Percentiles rank a stretch among this genome's conserved stretches.
phyloP scores from a whole-genome alignment of 331 rosid genomes.

The Quercus tomentella region DNA sequence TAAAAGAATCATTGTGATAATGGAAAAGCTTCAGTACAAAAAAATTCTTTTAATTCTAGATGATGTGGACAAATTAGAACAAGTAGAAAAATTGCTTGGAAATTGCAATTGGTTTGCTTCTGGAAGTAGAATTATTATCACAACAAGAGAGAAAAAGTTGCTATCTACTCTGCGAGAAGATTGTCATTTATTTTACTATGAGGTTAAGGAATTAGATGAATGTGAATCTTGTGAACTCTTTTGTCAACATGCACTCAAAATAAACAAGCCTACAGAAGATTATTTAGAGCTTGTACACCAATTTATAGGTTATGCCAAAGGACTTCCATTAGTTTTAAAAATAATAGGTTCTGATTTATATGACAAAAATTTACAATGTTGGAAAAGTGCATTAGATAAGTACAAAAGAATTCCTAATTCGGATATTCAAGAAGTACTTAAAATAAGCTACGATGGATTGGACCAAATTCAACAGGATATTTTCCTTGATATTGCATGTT shows the following conservation, averaged over 20 bases:
- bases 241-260: slow-evolving; percentile 15
- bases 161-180: neutral
- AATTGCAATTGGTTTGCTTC: slow-evolving; percentile 17
- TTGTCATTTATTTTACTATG: neutral
- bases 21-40: neutral
- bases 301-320: slow-evolving; percentile 1
- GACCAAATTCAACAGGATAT: neutral
- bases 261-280: neutral
- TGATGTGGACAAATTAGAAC: neutral
- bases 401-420: neutral
- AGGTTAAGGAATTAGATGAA: neutral
- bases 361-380: neutral
- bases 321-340: slow-evolving; percentile 17
- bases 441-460: slow-evolving; percentile 18
- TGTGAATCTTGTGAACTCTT: slow-evolving; percentile 15
- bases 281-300: neutral
- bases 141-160: slow-evolving; percentile 11
- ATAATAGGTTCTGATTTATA: slow-evolving; percentile 8
- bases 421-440: slow-evolving; percentile 4
- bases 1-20: neutral
- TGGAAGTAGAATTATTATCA: slow-evolving; percentile 18
- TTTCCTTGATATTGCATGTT: slow-evolving; percentile 18
- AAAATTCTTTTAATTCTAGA: slow-evolving; percentile 21
- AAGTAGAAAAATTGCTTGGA: neutral
- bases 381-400: slow-evolving; percentile 3